These are phyloP conservation scores for Gynochthodes officinalis DNA, from an alignment of 257 asterid genomes.

Conservation along the genomic window DNA sequence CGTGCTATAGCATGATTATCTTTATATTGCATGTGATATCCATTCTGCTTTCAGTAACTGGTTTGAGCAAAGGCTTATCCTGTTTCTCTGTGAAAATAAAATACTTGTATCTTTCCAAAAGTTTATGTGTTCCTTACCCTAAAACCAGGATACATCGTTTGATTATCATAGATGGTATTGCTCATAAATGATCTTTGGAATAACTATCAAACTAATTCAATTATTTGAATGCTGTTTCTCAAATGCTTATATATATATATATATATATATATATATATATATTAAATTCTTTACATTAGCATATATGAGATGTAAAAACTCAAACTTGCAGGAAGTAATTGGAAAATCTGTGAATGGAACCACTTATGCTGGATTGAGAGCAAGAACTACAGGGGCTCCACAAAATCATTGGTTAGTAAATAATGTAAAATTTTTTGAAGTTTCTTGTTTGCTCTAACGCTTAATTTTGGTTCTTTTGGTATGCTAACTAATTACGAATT, in stretches of 20 bases:
- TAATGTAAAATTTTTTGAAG: background rate
- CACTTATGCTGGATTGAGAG: slow-evolving; percentile 84
- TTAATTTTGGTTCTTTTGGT: background rate
- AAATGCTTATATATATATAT: too few relatives aligned
- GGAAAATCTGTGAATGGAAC: slow-evolving; percentile 95
- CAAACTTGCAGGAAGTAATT: slow-evolving; percentile 57
- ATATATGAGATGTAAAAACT: background rate
- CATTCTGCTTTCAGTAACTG: background rate
- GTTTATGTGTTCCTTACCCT: background rate
- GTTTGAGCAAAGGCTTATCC: background rate
- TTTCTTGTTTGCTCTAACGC: background rate
- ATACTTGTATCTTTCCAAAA: background rate
- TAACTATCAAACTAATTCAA: background rate
- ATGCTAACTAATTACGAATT: background rate
- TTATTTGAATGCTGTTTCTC: background rate
- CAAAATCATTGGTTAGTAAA: slow-evolving; percentile 83
- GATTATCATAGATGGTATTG: background rate
- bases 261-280: too few relatives aligned
- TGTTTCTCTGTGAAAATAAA: background rate
- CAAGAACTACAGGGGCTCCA: slow-evolving; percentile 95
- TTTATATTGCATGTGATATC: background rate
- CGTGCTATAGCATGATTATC: background rate
- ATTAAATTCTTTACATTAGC: background rate
- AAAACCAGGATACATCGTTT: background rate
- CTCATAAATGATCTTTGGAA: background rate